Percentiles rank a stretch among this genome's conserved stretches.
These are phyloP conservation scores for Speleostelium caveatum DNA, from an alignment of 78 protist species.

Conservation along the genomic window DNA sequence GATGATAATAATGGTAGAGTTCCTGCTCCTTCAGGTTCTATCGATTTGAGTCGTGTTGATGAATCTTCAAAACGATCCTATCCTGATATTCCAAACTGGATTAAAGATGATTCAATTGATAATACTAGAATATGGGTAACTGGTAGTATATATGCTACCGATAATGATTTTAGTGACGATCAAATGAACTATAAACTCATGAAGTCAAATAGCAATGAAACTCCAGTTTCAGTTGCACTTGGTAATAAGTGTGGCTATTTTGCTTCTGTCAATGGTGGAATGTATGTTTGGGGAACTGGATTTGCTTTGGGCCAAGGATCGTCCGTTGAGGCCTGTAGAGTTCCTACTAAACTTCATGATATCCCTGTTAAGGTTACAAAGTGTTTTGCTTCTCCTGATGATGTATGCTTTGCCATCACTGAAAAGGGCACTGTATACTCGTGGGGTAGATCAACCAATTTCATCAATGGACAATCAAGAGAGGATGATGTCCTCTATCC, in stretches of 20 bases:
- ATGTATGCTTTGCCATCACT: constrained; percentile 13
- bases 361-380: neutral
- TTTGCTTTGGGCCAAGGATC: constrained; percentile 41
- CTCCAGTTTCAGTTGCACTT: constrained; percentile 1
- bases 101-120: neutral
- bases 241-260: constrained; percentile 22
- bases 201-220: neutral
- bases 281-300: constrained; percentile 27
- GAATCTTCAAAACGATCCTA: neutral
- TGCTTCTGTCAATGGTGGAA: neutral
- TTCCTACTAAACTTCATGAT: constrained; percentile 12
- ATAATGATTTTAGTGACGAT: constrained; percentile 14
- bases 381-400: neutral
- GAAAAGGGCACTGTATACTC: constrained; percentile 10
- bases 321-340: neutral
- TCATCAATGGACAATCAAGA: neutral
- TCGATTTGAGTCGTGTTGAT: neutral
- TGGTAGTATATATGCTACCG: constrained; percentile 33
- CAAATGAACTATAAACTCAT: constrained; percentile 2
- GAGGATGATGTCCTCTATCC: constrained; percentile 10
- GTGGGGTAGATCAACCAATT: constrained; percentile 4
- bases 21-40: neutral
- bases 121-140: neutral
- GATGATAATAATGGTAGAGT: neutral
- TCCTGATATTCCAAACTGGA: constrained; percentile 18